These are phyloP conservation scores for Apophysomyces variabilis DNA, from an alignment of 371 early-diverging fungal species.

Conservation along the genomic window DNA sequence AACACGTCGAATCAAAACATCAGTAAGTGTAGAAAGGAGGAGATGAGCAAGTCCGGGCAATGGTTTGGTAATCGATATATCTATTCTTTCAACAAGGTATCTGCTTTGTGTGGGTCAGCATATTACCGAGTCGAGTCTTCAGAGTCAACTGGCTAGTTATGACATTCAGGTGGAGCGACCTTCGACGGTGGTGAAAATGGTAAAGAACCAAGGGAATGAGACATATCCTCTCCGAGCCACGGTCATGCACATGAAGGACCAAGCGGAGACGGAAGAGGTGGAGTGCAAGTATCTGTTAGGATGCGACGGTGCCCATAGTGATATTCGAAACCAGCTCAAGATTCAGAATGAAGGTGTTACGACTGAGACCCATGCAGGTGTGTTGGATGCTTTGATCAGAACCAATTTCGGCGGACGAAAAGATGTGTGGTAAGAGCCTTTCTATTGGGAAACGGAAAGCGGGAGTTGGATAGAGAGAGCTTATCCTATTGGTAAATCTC, in stretches of 20 bases:
- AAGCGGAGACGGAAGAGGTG: slow-evolving; percentile 34
- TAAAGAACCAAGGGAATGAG: background rate
- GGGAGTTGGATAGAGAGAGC: background rate
- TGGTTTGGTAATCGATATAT: too few species aligned
- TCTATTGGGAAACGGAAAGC: background rate
- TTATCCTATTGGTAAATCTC: background rate
- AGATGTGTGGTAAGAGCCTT: slow-evolving; percentile 46
- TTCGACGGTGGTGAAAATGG: slow-evolving; percentile 31
- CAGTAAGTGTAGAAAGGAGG: slow-evolving; percentile 28
- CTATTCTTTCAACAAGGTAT: slow-evolving; percentile 22
- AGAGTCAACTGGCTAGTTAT: slow-evolving; percentile 30
- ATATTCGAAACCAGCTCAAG: slow-evolving; percentile 40
- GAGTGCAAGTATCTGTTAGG: slow-evolving; percentile 49
- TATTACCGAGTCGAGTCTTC: slow-evolving; percentile 47
- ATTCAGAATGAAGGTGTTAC: slow-evolving; percentile 46
- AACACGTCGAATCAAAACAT: slow-evolving; percentile 48
- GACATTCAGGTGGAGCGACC: slow-evolving; percentile 52
- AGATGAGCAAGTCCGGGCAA: too few species aligned
- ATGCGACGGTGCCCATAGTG: slow-evolving; percentile 54
- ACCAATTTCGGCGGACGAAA: slow-evolving; percentile 47
- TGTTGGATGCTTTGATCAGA: slow-evolving; percentile 49
- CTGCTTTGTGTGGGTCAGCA: slow-evolving; percentile 53
- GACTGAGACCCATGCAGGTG: slow-evolving; percentile 49
- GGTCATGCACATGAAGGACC: slow-evolving; percentile 42
- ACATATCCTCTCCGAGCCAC: slow-evolving; percentile 39